Base-by-base conservation (phyloP, 257 asterid genomes). In the Rhazya stricta region DNA sequence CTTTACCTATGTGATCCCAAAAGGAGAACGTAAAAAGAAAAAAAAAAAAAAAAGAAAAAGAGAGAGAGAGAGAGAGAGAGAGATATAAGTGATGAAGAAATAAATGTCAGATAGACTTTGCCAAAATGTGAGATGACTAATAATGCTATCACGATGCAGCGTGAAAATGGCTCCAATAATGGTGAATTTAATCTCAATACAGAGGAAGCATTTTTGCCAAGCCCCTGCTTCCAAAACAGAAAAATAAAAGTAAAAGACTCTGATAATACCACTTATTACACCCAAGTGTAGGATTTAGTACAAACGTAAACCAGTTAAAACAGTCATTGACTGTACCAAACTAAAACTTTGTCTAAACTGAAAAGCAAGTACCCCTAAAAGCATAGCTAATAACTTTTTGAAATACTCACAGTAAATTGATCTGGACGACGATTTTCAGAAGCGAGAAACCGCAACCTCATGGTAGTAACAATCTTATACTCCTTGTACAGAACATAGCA, bases 381-480 rank as follows among this genome's bases (percentile, higher is more conserved):
- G 68, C n/a, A 63, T 16, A 41, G 23, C 9, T 25, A 39, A 0
- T 30, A 30, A 46, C 18, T 68, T 72, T 60, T 67, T 73, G 16
- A 67, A 39, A 53, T 70, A 86, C 98, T 88, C 78, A 91, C 99
- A 39, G 96, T 89, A 79, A 83, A 95, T 77, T 95, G 98, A 86
- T 95, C 97, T 4, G 98, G 91, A 54, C 89, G 92, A 42, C 98
- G 96, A 34, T 58, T 79, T 81, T 78, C 96, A 84, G 97, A 84
- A 56, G 99, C 99, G 54, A 95, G 89, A 87, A 92, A 95, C 48
- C 82, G 92, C 84, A 95, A 76, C 86, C 99, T 89, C 91, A 89
- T 86, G 74, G 50, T 79, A 69, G 90, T 76, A 60, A 95, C 75
- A 54, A 86, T 87, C 84, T 83, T 53, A 85, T 92, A 92, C 67